Base-by-base conservation (phyloP, 2,329 filamentous ascomycete genomes). In the Alternaria gaisen region DNA sequence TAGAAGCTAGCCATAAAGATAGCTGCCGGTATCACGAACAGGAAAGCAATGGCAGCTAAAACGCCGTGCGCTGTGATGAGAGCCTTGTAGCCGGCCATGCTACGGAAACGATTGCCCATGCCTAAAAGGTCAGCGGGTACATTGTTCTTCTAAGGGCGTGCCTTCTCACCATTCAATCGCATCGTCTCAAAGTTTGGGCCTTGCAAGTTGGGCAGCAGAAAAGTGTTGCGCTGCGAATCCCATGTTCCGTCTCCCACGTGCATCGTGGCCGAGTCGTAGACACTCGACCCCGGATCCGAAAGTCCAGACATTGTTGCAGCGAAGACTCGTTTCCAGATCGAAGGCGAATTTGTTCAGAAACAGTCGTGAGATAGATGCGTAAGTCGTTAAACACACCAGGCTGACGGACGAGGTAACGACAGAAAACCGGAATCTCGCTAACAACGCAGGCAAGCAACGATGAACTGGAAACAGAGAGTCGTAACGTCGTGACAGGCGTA, bases 161-260 rank as follows among this genome's bases (percentile, higher is more conserved):
- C 6, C 52, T 14, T 44, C 65, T 61, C 81, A 92, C 91, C 92
- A 85, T 95, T 95, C 80, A 93, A 93, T 75, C 86, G 88, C 88
- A 92, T 94, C 6, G 91, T 94, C 51, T 90, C 90, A 76, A 92
- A 92, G 75, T 93, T 92, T 65, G 92, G 80, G 9, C 91, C 91
- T 70, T 89, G 83, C 46, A 95, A 81, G 72, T 93, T 93, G 36
- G 92, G 92, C 53, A 95, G 81, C 55, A 95, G 81, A 75, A 94
- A 95, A 18, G 86, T 88, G 73, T 94, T 92, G 75, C 90, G 90
- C 60, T 85, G 83, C 58, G 90, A 90, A 72, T 94, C 90, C 91
- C 92, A 95, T 34, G 92, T 94, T 22, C 92, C 92, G 75, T 94
- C 92, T 64, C 91, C 91, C 16, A 94, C 91, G 56, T 83, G 84